These are phyloP conservation scores for Podaxis sp. DNA, from an alignment of 768 basidiomycete species.

Conservation along the genomic window DNA sequence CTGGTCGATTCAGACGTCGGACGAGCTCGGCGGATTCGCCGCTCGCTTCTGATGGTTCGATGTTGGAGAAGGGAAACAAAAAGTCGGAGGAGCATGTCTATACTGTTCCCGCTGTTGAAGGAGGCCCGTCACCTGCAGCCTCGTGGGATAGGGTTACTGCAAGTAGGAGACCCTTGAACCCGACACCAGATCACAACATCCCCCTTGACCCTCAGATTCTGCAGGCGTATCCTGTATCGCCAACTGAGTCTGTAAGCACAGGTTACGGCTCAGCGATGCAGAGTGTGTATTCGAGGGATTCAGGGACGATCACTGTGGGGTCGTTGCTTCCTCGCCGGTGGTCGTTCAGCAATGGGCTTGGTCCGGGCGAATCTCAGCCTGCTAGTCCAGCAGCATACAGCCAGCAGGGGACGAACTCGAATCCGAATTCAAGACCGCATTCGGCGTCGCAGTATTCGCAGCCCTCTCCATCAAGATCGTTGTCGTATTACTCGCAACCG, in stretches of 20 bases:
- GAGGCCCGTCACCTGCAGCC: conserved; percentile 6
- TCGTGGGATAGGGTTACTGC: conserved; percentile 17
- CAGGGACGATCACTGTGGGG: conserved; percentile 38
- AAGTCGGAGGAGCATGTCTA: background rate
- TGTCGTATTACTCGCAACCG: conserved; percentile 6
- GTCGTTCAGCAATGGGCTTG: conserved; percentile 27
- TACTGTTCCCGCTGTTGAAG: background rate
- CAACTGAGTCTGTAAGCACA: conserved; percentile 31
- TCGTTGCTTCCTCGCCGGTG: conserved; percentile 38
- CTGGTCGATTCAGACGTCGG: background rate
- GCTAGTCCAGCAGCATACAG: conserved; percentile 4
- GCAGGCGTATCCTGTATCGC: conserved; percentile 47
- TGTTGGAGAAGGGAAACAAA: conserved; percentile 38
- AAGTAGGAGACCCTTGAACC: conserved; percentile 44
- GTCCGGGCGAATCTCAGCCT: background rate
- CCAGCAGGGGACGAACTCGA: background rate
- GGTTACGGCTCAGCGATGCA: conserved; percentile 29
- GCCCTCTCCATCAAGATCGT: background rate
- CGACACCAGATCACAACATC: conserved; percentile 49
- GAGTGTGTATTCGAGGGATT: conserved; percentile 33
- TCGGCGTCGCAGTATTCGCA: conserved; percentile 13
- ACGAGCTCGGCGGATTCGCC: conserved; percentile 19
- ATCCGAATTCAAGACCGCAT: conserved; percentile 9
- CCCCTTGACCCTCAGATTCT: conserved; percentile 40
- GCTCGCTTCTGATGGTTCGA: conserved; percentile 31